Evolutionary conservation across 257 asterid species (phyloP), one percentile per base, ranked within the genome.

Genomic region (Nicotiana benthamiana): DNA sequence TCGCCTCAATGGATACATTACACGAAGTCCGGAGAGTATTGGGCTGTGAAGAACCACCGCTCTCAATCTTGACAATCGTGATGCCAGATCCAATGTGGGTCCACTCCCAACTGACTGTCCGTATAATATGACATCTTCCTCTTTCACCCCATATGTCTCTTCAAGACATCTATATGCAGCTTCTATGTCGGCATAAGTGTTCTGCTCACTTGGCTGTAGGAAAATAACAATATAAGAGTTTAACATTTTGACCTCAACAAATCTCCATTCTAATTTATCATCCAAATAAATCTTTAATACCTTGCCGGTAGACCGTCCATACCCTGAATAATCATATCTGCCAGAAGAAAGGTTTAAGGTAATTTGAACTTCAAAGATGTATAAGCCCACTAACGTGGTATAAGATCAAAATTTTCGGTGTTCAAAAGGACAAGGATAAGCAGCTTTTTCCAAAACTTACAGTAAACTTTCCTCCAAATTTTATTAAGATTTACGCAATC

Each of bases 91-190:
- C 91, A 91, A 84, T 22, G 98, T 93, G 78, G 99, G 99, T 57
- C 98, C 98, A 77, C 98, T 95, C 80, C 98, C 98, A 65, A 94
- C 98, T 16, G 98, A 95, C 85, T 94, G 98, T n/a, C 98, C 98
- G 6, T 94, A 94, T 86, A 94, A 80, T 80, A 94, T 93, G 79
- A 92, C 70, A 64, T 94, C 97, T 86, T 94, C 97, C 89, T 95
- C 97, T 84, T 89, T 93, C 75, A 84, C 93, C 60, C 97, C 98
- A 82, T 95, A 95, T 80, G 85, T 92, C 79, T 91, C 92, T 86
- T 85, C 86, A 79, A 95, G 98, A 86, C 97, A 93, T 87, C 85
- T 88, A 83, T 90, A 93, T 24, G 91, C 98, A 75, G 98, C 98
- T 90, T 95, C 98, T 83, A 95, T 92, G 87, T 95, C 98, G 0